These are phyloP conservation scores for Candida odintsovae DNA, from an alignment of 805 yeast genomes.

Conservation along the genomic window DNA sequence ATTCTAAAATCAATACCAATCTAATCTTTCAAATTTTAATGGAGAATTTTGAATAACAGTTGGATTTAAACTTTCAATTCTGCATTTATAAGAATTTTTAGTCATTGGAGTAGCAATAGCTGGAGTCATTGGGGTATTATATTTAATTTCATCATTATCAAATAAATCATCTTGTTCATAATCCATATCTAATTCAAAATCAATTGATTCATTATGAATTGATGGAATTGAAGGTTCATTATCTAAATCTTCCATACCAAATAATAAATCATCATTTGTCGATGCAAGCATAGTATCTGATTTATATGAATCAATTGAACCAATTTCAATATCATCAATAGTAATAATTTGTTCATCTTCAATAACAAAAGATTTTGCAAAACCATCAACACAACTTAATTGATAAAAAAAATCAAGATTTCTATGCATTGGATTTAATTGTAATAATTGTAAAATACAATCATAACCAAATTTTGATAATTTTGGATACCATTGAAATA, in stretches of 20 bases:
- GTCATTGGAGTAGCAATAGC: conserved; percentile 7
- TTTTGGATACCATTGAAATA: conserved; percentile 71
- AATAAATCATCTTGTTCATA: conserved; percentile 6
- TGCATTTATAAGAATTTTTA: background rate
- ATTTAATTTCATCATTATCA: conserved; percentile 1
- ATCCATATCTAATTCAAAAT: background rate
- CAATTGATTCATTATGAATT: background rate
- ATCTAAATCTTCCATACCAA: conserved; percentile 10
- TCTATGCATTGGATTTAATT: conserved; percentile 49
- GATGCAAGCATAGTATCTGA: background rate
- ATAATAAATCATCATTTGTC: conserved; percentile 9
- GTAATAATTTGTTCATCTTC: conserved; percentile 1
- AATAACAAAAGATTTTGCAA: conserved; percentile 1
- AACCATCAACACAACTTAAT: conserved; percentile 8
- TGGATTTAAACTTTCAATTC: conserved; percentile 1
- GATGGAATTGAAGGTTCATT: background rate
- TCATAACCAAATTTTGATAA: conserved; percentile 68
- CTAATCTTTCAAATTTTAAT: conserved; percentile 8
- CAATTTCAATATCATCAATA: conserved; percentile 1
- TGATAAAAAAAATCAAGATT: conserved; percentile 40
- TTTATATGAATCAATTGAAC: background rate
- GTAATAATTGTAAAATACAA: conserved; percentile 64
- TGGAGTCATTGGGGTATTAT: conserved; percentile 12
- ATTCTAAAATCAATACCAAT: conserved; percentile 11
- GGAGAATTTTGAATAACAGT: conserved; percentile 5